Evolutionary conservation across 495 filamentous ascomycete species (phyloP).

Genomic region (Penicillium lagena): DNA sequence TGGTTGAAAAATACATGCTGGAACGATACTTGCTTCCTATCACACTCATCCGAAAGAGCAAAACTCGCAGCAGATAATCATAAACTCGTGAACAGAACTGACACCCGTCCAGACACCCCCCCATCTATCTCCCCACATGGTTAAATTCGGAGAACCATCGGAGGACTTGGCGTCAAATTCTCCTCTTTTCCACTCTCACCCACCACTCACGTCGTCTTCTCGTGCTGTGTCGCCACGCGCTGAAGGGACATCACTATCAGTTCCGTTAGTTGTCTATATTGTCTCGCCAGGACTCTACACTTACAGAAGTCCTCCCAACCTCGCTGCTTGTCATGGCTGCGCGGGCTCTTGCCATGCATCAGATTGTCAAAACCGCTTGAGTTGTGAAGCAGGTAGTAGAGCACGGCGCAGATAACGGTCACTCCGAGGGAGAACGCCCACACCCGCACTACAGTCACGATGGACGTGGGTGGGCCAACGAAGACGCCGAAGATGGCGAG

Average conservation of each 20-base stretch:
- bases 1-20: neutral
- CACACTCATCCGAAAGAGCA: too few relatives aligned
- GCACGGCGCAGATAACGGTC: constrained; percentile 57
- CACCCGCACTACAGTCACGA: constrained; percentile 74
- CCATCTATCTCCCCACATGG: too few relatives aligned
- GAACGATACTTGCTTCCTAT: too few relatives aligned
- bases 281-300: constrained; percentile 16
- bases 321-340: constrained; percentile 67
- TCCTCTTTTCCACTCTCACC: neutral
- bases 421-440: constrained; percentile 88
- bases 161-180: neutral
- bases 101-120: too few relatives aligned
- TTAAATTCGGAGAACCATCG: too few relatives aligned
- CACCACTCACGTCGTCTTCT: neutral
- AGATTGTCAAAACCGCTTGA: constrained; percentile 78
- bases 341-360: constrained; percentile 81
- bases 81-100: too few relatives aligned
- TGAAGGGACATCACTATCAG: constrained; percentile 68
- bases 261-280: constrained; percentile 13
- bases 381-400: constrained; percentile 73
- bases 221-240: constrained; percentile 56
- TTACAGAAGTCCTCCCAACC: constrained; percentile 81
- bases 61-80: too few relatives aligned
- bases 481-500: constrained; percentile 84
- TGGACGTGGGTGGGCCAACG: constrained; percentile 56